A percentile compares a stretch with the other conserved stretches of the same genome.
These are phyloP conservation scores for Phtheirospermum japonicum DNA, from an alignment of 257 asterid species.

Conservation along the genomic window DNA sequence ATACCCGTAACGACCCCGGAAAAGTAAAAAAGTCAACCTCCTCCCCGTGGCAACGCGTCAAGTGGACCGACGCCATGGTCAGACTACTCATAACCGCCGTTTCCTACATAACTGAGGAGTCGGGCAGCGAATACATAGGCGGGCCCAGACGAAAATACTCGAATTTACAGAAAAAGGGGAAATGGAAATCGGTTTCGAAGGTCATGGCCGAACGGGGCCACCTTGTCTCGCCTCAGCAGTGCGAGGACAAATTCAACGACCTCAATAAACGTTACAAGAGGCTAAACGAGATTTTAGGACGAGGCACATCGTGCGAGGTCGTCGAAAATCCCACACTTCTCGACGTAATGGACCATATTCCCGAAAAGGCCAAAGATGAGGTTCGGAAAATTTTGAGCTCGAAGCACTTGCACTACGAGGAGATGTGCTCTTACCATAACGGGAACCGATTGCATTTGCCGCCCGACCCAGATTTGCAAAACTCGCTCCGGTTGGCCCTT, in stretches of 20 bases:
- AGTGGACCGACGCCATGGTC: conserved; percentile 63
- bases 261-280: conserved; percentile 86
- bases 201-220: conserved; percentile 88
- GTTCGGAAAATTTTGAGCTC: conserved; percentile 74
- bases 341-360: conserved; percentile 62
- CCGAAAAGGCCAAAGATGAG: conserved; percentile 73
- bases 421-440: conserved; percentile 88
- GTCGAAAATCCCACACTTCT: conserved; percentile 74
- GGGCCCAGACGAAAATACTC: conserved; percentile 45
- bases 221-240: conserved; percentile 85
- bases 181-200: conserved; percentile 80
- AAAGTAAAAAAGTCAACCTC: conserved; percentile 40
- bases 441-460: conserved; percentile 75
- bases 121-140: conserved; percentile 34
- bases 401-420: conserved; percentile 86
- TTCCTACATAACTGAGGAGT: conserved; percentile 69
- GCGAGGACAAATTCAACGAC: conserved; percentile 91
- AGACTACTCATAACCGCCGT: conserved; percentile 67
- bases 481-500: conserved; percentile 60
- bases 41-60: conserved; percentile 55
- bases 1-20: background rate
- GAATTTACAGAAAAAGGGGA: conserved; percentile 67
- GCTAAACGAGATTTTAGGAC: conserved; percentile 79
- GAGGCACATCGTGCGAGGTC: conserved; percentile 84
- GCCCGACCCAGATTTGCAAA: conserved; percentile 69